These are phyloP conservation scores for Eucalyptus lansdowneana DNA, from an alignment of 345 rosid species.

Conservation along the genomic window DNA sequence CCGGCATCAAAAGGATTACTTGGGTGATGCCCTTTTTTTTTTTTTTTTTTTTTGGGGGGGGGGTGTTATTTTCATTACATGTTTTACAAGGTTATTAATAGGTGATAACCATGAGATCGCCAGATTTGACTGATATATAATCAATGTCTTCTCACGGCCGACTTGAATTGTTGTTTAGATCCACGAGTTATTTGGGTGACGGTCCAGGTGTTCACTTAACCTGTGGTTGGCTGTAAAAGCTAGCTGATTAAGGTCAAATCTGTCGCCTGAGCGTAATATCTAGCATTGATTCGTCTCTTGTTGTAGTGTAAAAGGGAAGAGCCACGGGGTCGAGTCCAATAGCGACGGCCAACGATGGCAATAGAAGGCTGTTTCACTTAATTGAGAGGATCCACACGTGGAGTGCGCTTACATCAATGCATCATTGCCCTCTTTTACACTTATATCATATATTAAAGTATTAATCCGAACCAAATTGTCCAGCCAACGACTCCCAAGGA, in stretches of 20 bases:
- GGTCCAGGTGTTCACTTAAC: neutral
- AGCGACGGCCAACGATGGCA: neutral
- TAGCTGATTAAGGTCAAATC: neutral
- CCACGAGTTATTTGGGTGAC: neutral
- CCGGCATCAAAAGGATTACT: neutral
- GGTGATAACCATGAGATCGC: neutral
- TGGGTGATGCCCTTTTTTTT: neutral
- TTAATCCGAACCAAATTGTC: neutral
- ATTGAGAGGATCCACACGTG: neutral
- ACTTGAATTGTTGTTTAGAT: neutral
- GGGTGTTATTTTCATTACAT: neutral
- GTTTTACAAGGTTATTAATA: neutral
- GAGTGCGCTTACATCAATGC: neutral
- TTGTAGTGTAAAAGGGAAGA: neutral
- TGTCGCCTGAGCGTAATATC: neutral
- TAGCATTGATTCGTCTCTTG: neutral
- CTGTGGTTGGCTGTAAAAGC: neutral
- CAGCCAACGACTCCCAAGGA: neutral
- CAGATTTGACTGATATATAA: neutral
- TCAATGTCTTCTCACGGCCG: neutral
- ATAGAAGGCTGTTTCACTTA: neutral
- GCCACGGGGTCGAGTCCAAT: neutral
- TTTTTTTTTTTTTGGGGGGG: too few species aligned
- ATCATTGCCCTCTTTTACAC: neutral
- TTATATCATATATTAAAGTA: neutral